Percentiles rank a stretch among this genome's conserved stretches.
Conservation (phyloP, 345 rosid genomes). For the Trapa incisa region DNA sequence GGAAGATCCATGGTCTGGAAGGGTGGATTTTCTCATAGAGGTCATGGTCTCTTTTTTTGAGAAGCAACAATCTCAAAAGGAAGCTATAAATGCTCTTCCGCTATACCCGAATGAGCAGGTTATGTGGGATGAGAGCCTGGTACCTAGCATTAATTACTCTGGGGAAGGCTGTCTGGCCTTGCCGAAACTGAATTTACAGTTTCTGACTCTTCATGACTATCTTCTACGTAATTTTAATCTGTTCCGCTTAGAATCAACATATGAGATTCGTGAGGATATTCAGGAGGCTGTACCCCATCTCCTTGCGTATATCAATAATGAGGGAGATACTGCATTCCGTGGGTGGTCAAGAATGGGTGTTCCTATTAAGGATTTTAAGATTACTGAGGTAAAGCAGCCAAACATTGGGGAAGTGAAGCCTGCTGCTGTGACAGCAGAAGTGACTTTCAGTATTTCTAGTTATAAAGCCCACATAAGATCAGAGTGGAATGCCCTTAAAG, state of each 20-base stretch:
- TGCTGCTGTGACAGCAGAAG: conserved; percentile 66
- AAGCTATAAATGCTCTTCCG: conserved; percentile 96
- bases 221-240: conserved; percentile 93
- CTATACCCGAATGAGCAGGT: conserved; percentile 97
- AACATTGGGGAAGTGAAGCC: conserved; percentile 99
- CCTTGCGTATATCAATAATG: conserved; percentile 73
- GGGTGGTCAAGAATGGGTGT: conserved; percentile 99
- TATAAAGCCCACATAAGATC: conserved; percentile 78
- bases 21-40: conserved; percentile 78
- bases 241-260: conserved; percentile 94
- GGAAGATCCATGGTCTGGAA: conserved; percentile 80
- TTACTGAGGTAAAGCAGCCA: conserved; percentile 78
- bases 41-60: conserved; percentile 88
- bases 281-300: conserved; percentile 97
- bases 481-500: conserved; percentile 95
- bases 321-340: conserved; percentile 88
- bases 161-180: conserved; percentile 99
- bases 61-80: conserved; percentile 91
- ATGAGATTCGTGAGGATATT: conserved; percentile 98
- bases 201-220: conserved; percentile 92
- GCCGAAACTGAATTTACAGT: conserved; percentile 94
- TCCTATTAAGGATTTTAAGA: conserved; percentile 65
- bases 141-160: conserved; percentile 96
- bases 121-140: conserved; percentile 99
- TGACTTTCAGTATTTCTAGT: conserved; percentile 83